Base-by-base conservation (phyloP, 1,139 yeast genomes). In the Eremothecium coryli region DNA sequence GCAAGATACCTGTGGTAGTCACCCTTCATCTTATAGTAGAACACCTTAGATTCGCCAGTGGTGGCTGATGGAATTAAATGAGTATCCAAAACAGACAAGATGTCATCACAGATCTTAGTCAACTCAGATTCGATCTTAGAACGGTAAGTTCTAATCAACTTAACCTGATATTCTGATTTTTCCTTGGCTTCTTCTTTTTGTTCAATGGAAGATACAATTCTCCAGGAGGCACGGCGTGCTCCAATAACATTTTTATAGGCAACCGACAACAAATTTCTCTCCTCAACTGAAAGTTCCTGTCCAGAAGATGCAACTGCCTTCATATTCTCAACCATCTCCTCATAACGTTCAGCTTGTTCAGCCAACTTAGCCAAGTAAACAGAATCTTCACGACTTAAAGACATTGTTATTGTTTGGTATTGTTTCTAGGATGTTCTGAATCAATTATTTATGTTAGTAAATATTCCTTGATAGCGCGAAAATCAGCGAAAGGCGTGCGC, bases 321-420 rank as follows among this genome's bases (percentile, higher is more conserved):
- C 97, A 90, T 90, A 69, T 84, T 84, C 65, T 86, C 95, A 54
- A 90, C 97, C 97, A 86, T 88, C 70, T 93, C 98, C 70, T 90
- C 98, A 64, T 90, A 90, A 68, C 98, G 93, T 71, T 90, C 98
- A 57, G 98, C 97, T 72, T 90, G 97, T 70, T 90, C 98, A 56
- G 97, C 96, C 66, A 90, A 82, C 68, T 90, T 90, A 66, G 98
- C 97, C 64, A 90, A 81, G 68, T 88, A 90, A 57, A 90, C 96
- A 55, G 95, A 84, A 71, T 88, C 95, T 77, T 90, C 98, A 71
- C 96, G 95, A 59, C 88, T 73, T 62, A 80, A 69, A 53, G 93
- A 71, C 90, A 81, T 80, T 39, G 25, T 35, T 25, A 29, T 28
- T 12, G 28, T 23, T 22, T 23, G 33, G 27, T 21, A 30, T 30